A percentile compares a stretch with the other conserved stretches of the same genome.
Conservation (phyloP, 2,329 filamentous ascomycete species). For the Talaromyces marneffei region DNA sequence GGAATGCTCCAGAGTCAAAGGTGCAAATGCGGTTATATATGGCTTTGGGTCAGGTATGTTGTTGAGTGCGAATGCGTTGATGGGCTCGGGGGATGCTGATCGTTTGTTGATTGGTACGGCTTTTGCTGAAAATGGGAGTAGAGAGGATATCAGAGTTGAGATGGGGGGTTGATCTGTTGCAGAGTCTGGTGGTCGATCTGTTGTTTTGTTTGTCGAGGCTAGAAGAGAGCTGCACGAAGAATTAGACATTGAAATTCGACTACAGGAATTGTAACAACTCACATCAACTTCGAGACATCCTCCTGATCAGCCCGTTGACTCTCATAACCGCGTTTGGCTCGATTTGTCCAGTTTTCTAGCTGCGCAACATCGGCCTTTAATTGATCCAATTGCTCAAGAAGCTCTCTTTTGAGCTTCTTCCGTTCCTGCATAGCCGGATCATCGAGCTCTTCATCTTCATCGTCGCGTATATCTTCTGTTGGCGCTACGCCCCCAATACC, state of each 20-base stretch:
- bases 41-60: conserved; percentile 53
- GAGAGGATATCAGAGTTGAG: conserved; percentile 34
- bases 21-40: conserved; percentile 66
- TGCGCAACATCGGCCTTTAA: conserved; percentile 56
- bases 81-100: conserved; percentile 43
- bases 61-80: conserved; percentile 60
- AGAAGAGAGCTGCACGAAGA: conserved; percentile 28
- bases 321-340: conserved; percentile 40
- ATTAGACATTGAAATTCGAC: conserved; percentile 17
- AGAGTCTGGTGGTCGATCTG: conserved; percentile 23
- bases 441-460: conserved; percentile 9
- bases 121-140: conserved; percentile 37
- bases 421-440: conserved; percentile 35
- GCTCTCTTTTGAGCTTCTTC: conserved; percentile 47
- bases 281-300: conserved; percentile 31
- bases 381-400: conserved; percentile 52
- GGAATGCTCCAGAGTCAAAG: conserved; percentile 50
- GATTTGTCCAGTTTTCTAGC: conserved; percentile 54
- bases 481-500: conserved; percentile 16
- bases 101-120: conserved; percentile 18
- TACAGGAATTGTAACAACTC: conserved; percentile 15
- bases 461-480: conserved; percentile 19
- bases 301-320: conserved; percentile 30
- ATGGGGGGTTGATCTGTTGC: conserved; percentile 23
- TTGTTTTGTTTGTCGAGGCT: conserved; percentile 24